These are phyloP conservation scores for Amoeboradix gromovi DNA, from an alignment of 371 early-diverging fungal species.

Conservation along the genomic window DNA sequence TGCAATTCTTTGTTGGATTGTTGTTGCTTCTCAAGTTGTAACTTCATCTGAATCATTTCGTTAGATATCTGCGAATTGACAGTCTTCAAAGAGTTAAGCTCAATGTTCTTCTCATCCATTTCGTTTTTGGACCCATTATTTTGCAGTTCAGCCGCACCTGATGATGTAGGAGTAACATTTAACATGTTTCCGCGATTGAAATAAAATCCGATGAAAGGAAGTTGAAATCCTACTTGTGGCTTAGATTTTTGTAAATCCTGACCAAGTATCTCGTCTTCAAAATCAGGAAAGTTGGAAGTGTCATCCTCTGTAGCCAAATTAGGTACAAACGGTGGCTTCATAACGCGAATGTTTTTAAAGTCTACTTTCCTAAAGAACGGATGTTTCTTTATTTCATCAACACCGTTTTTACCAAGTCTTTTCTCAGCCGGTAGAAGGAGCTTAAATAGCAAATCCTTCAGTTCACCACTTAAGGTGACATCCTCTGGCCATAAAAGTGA, in stretches of 20 bases:
- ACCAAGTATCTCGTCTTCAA: slow-evolving; percentile 12
- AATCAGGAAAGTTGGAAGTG: slow-evolving; percentile 58
- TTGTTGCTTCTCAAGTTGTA: background rate
- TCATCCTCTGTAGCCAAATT: slow-evolving; percentile 29
- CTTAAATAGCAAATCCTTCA: slow-evolving; percentile 9
- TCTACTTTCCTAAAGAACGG: slow-evolving; percentile 12
- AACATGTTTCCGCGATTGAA: slow-evolving; percentile 8
- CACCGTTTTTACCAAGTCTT: slow-evolving; percentile 49
- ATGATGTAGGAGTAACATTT: background rate
- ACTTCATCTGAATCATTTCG: background rate
- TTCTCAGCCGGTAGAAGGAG: slow-evolving; percentile 14
- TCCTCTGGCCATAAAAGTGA: slow-evolving; percentile 10
- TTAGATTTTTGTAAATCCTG: slow-evolving; percentile 3
- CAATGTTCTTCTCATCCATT: background rate
- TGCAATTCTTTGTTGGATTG: background rate
- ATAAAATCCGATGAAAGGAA: slow-evolving; percentile 13
- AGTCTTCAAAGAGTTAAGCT: background rate
- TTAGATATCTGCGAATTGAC: background rate
- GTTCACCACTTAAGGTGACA: slow-evolving; percentile 3
- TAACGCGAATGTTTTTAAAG: slow-evolving; percentile 8
- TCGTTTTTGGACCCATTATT: slow-evolving; percentile 1
- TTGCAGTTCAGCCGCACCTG: background rate
- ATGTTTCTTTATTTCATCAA: slow-evolving; percentile 12
- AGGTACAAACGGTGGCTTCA: slow-evolving; percentile 40
- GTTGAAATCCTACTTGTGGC: slow-evolving; percentile 1